phyloP scores from a whole-genome alignment of 129 eudicot genomes.

The Rutidosis leptorrhynchoides region DNA sequence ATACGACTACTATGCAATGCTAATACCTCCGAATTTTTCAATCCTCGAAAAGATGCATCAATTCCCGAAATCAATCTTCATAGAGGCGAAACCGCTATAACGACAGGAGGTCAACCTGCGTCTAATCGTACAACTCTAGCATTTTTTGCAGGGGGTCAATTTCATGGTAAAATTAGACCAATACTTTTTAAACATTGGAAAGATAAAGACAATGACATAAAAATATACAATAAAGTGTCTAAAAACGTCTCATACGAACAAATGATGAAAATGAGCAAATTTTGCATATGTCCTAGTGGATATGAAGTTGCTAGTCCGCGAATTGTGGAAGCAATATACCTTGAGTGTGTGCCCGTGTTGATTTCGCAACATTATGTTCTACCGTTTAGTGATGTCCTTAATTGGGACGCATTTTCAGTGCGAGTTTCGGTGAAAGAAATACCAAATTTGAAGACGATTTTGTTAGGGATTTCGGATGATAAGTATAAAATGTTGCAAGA shows the following conservation, averaged over 20 bases:
- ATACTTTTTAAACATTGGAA: conserved; percentile 60
- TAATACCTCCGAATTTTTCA: conserved; percentile 72
- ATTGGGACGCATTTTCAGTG: conserved; percentile 69
- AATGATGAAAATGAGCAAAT: conserved; percentile 73
- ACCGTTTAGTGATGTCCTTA: conserved; percentile 77
- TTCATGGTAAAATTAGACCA: conserved; percentile 64
- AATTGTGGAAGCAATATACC: conserved; percentile 67
- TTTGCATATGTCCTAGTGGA: conserved; percentile 88
- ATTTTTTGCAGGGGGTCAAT: conserved; percentile 68
- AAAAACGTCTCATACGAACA: conserved; percentile 39
- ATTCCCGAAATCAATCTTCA: conserved; percentile 61
- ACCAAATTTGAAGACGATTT: conserved; percentile 50
- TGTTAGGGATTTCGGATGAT: conserved; percentile 46
- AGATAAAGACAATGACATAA: conserved; percentile 60
- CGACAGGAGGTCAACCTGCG: conserved; percentile 38
- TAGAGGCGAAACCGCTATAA: conserved; percentile 27
- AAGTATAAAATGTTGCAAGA: conserved; percentile 39
- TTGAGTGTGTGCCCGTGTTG: conserved; percentile 78
- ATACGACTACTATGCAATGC: conserved; percentile 79
- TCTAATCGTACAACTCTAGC: conserved; percentile 59
- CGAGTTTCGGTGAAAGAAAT: conserved; percentile 54
- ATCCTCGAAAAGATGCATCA: conserved; percentile 80
- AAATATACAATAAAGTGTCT: conserved; percentile 47
- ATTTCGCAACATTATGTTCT: conserved; percentile 54
- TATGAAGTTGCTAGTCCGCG: conserved; percentile 82